Evolutionary conservation across 2,329 filamentous ascomycete genomes (phyloP).

Genomic region (Colletotrichum brevisporum): DNA sequence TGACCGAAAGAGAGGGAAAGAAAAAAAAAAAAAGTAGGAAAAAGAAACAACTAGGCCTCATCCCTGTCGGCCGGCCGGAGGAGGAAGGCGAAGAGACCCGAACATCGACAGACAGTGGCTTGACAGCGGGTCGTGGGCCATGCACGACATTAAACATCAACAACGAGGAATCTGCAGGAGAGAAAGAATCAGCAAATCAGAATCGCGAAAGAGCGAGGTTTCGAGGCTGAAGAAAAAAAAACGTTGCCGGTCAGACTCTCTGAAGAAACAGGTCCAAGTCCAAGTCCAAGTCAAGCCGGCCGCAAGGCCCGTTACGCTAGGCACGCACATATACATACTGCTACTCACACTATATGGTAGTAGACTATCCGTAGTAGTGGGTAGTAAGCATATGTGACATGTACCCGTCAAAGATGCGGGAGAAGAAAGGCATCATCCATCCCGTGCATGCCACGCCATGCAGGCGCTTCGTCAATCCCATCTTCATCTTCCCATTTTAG

Average conservation of each 20-base stretch:
- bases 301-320: too few relatives aligned
- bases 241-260: not conserved
- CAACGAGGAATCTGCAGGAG: conserved; percentile 29
- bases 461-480: conserved; percentile 18
- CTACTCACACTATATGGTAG: too few relatives aligned
- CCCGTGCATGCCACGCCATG: not conserved
- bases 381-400: too few relatives aligned
- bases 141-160: conserved; percentile 29
- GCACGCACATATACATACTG: too few relatives aligned
- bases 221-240: conserved; percentile 11
- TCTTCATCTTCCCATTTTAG: not conserved
- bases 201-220: not conserved
- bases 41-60: conserved; percentile 12
- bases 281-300: not conserved
- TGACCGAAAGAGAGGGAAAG: too few relatives aligned
- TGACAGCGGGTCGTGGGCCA: conserved; percentile 33
- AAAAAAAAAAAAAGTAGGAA: not conserved
- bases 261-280: not conserved
- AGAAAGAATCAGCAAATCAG: conserved; percentile 22
- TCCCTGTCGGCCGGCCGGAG: conserved; percentile 18
- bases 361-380: too few relatives aligned
- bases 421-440: too few relatives aligned
- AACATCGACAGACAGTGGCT: conserved; percentile 37
- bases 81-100: conserved; percentile 20
- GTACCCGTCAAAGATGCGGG: too few relatives aligned